Base-by-base conservation (phyloP, 305 asterid genomes). In the Solanum hybrid region DNA sequence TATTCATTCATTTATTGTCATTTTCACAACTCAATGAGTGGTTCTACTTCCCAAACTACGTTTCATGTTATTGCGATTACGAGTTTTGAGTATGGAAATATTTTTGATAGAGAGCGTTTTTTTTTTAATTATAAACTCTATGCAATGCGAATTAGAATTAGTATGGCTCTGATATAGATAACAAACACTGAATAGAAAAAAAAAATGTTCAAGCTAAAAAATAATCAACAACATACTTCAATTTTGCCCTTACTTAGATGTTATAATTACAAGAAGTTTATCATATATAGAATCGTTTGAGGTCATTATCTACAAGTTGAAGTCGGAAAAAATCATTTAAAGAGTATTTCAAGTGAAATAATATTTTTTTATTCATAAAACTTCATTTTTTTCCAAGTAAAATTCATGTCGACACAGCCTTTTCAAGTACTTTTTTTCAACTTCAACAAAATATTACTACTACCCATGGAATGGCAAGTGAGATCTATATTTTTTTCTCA, bases 1-100 rank as follows among this genome's bases (percentile, higher is more conserved):
- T 27, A 41, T 45, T 88, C 41, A 39, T 10, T 88, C 76, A 73
- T 88, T 84, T 84, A 84, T 84, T 84, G 29, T 61, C 8, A 79
- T 36, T 20, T 38, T 14, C 26, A 82, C n/a, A 39, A 81, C 87
- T 81, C 87, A 81, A 83, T 41, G 73, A 41, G 27, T 29, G 38
- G 75, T 51, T 82, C 29, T 51, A 84, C 39, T 84, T 45, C 24
- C 75, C 88, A 84, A 84, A 29, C 29, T 29, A 27, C 1, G 6
- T 6, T 57, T 45, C 27, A 45, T 29, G 12, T 14, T 29, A 17
- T 17, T 4, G 0, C 24, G 10, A 7, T 57, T 7, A 57, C 4
- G 24, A 57, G 24, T 57, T 57, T 57, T 57, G 70, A 17, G 10
- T 57, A 57, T 17, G 10, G 0, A 57, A 61, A 7, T 7, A 20